A percentile compares a stretch with the other conserved stretches of the same genome.
phyloP scores from a whole-genome alignment of 2,329 filamentous ascomycete species.

The Mycocentrospora acerina region DNA sequence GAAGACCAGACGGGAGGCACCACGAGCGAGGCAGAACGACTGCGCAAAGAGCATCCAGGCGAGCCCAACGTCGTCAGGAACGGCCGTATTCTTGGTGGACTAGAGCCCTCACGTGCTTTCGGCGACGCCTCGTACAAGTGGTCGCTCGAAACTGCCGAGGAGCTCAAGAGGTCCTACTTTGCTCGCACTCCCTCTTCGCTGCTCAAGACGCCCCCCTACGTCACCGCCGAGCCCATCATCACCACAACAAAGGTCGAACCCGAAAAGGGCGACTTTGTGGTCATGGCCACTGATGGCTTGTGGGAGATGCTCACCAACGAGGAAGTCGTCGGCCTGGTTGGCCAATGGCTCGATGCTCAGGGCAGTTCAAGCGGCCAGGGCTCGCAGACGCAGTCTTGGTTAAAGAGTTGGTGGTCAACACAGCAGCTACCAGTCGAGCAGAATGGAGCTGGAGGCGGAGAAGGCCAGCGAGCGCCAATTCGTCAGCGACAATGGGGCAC shows the following conservation, averaged over 20 bases:
- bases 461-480: constrained; percentile 84
- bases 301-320: constrained; percentile 99
- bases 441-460: constrained; percentile 49
- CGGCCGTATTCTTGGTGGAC: constrained; percentile 84
- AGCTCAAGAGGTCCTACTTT: constrained; percentile 84
- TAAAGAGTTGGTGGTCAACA: constrained; percentile 68
- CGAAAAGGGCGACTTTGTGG: constrained; percentile 87
- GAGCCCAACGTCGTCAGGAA: constrained; percentile 86
- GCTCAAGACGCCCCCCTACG: constrained; percentile 90
- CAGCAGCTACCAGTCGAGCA: constrained; percentile 75
- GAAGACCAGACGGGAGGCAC: constrained; percentile 93
- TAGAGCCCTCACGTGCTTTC: constrained; percentile 93
- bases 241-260: constrained; percentile 92
- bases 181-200: constrained; percentile 74
- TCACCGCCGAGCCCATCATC: constrained; percentile 92
- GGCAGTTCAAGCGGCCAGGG: constrained; percentile 41
- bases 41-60: constrained; percentile 83
- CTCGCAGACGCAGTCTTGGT: constrained; percentile 58
- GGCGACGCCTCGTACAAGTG: constrained; percentile 98
- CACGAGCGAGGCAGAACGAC: constrained; percentile 76
- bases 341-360: constrained; percentile 92
- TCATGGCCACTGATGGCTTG: constrained; percentile 92
- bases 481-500: constrained; percentile 91
- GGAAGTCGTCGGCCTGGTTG: constrained; percentile 93
- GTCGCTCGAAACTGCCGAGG: constrained; percentile 79